A percentile compares a stretch with the other conserved stretches of the same genome.
phyloP scores from a whole-genome alignment of 805 yeast species.

The Zygotorulaspora danielsina region DNA sequence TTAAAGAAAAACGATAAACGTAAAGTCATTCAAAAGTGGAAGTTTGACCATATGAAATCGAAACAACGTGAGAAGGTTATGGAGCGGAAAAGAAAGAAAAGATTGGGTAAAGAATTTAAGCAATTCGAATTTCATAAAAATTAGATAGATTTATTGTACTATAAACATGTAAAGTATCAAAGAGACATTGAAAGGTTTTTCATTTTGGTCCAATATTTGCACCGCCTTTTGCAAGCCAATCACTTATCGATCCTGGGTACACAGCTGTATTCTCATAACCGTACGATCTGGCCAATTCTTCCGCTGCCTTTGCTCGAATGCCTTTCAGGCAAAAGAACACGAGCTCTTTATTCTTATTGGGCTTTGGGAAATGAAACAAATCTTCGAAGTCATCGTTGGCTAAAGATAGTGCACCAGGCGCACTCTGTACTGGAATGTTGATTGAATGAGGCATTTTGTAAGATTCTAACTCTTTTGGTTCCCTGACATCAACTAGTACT shows the following conservation, averaged over 20 bases:
- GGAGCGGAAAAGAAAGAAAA: constrained; percentile 84
- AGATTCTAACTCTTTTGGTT: constrained; percentile 67
- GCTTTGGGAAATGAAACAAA: constrained; percentile 78
- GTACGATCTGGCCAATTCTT: constrained; percentile 83
- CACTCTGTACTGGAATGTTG: constrained; percentile 82
- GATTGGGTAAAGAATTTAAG: constrained; percentile 73
- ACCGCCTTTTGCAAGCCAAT: constrained; percentile 54
- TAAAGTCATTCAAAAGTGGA: constrained; percentile 70
- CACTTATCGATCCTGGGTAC: constrained; percentile 81
- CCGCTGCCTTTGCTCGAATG: constrained; percentile 84
- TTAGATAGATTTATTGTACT: constrained; percentile 14
- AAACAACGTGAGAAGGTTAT: constrained; percentile 73
- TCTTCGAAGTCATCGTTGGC: constrained; percentile 74
- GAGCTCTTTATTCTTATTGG: constrained; percentile 62
- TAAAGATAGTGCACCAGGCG: constrained; percentile 88
- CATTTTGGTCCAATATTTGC: constrained; percentile 16
- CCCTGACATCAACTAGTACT: constrained; percentile 84
- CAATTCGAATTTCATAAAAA: constrained; percentile 42
- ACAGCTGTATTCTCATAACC: constrained; percentile 84
- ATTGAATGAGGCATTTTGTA: constrained; percentile 83
- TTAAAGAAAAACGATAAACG: constrained; percentile 67
- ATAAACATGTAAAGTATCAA: neutral
- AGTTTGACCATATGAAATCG: constrained; percentile 68
- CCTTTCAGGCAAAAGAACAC: constrained; percentile 93
- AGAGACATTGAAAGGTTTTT: neutral